phyloP scores from a whole-genome alignment of 805 yeast species.

The Barnettozyma botsteinii region DNA sequence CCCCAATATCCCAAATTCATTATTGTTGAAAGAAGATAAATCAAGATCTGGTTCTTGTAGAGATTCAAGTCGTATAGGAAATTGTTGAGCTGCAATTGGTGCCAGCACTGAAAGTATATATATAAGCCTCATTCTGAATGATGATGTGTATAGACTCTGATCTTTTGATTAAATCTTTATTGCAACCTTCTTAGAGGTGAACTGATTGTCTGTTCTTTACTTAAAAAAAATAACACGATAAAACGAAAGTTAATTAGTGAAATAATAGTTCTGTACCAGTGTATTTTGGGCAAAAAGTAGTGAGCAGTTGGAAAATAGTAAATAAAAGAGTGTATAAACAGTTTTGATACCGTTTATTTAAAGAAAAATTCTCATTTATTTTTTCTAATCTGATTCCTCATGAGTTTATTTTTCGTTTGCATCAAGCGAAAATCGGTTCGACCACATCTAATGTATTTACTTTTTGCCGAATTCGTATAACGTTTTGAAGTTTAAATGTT shows the following conservation, averaged over 20 bases:
- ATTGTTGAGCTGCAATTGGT: constrained; percentile 3
- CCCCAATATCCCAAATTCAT: constrained; percentile 28
- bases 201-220: too few species aligned
- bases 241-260: too few species aligned
- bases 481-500: too few species aligned
- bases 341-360: too few species aligned
- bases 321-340: background rate
- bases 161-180: background rate
- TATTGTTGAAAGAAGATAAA: constrained; percentile 17
- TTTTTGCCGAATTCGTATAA: background rate
- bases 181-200: too few species aligned
- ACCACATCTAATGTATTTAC: background rate
- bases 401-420: background rate
- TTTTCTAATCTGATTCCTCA: background rate
- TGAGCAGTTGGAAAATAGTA: too few species aligned
- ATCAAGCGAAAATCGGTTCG: background rate
- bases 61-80: constrained; percentile 10
- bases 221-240: too few species aligned
- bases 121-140: constrained; percentile 2
- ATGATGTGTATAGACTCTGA: background rate
- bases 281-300: too few species aligned
- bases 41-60: constrained; percentile 17
- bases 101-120: constrained; percentile 3
- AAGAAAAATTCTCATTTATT: constrained; percentile 1
- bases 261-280: too few species aligned